These are phyloP conservation scores for Crithidia expoeki DNA, from an alignment of 208 protist species.

Conservation along the genomic window DNA sequence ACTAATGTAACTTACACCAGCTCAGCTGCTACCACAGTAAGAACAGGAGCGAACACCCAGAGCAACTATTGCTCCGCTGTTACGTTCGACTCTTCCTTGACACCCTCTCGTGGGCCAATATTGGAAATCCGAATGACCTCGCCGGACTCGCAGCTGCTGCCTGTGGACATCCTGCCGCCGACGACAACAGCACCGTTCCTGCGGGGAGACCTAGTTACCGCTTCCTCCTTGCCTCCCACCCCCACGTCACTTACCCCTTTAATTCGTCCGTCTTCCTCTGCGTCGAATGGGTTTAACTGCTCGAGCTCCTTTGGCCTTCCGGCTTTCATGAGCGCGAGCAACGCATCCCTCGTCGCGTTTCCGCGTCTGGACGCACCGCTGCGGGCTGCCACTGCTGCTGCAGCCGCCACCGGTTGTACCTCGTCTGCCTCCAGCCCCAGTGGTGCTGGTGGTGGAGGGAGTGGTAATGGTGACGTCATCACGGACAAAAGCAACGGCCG, in stretches of 20 bases:
- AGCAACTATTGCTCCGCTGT: constrained; percentile 7
- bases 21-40: neutral
- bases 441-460: too few species aligned
- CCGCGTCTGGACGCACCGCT: constrained; percentile 4
- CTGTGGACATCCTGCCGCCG: neutral
- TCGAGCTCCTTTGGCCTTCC: constrained; percentile 14
- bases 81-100: neutral
- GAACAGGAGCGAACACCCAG: neutral
- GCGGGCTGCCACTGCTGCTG: neutral
- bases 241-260: neutral
- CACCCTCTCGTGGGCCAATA: neutral
- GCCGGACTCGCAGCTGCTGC: neutral
- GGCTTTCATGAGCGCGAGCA: constrained; percentile 23
- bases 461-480: neutral
- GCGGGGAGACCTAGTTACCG: neutral
- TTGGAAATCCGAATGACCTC: neutral
- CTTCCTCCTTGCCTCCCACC: neutral
- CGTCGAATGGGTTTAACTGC: neutral
- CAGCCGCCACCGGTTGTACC: neutral
- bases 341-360: constrained; percentile 3
- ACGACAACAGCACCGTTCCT: neutral
- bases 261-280: neutral
- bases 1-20: neutral
- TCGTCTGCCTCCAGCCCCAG: neutral
- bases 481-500: too few species aligned